Evolutionary conservation across 1,284 basidiomycete species (phyloP).

Genomic region (Austroboletus niveus): DNA sequence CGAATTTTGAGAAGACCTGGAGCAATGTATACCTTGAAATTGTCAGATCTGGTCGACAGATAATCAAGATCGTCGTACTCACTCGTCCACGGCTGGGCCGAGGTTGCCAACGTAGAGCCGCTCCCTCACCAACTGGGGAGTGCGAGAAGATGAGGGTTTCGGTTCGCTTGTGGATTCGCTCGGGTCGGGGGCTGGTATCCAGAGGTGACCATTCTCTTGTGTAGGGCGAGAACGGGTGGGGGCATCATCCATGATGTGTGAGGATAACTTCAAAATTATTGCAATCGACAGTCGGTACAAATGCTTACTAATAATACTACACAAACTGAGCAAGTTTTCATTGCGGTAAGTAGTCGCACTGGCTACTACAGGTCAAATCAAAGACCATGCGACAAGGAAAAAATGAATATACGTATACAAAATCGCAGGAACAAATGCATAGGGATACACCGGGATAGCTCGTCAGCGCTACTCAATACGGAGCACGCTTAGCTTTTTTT

Average conservation of each 20-base stretch:
- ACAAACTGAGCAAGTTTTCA: too few relatives aligned
- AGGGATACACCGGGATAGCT: too few relatives aligned
- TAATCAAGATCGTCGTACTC: conserved; percentile 31
- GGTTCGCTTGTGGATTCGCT: conserved; percentile 17
- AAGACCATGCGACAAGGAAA: too few relatives aligned
- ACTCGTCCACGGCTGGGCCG: conserved; percentile 88
- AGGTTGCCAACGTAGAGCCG: conserved; percentile 92
- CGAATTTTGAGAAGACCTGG: conserved; percentile 87
- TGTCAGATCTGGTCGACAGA: conserved; percentile 11
- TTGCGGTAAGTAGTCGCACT: too few relatives aligned
- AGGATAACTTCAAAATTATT: not conserved
- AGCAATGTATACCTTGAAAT: conserved; percentile 74
- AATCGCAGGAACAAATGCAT: too few relatives aligned
- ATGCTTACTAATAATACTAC: too few relatives aligned
- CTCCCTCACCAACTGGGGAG: conserved; percentile 48
- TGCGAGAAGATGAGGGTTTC: conserved; percentile 25
- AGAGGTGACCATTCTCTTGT: conserved; percentile 23
- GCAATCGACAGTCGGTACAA: too few relatives aligned
- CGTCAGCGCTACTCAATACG: too few relatives aligned
- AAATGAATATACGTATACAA: too few relatives aligned
- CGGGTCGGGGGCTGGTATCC: conserved; percentile 32
- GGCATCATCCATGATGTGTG: conserved; percentile 16
- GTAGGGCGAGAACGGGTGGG: not conserved
- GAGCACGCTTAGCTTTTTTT: not conserved
- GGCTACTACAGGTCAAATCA: too few relatives aligned